Percentiles rank a stretch among this genome's conserved stretches.
These are phyloP conservation scores for Leccinum subfulvum DNA, from an alignment of 1,284 basidiomycete genomes.

Conservation along the genomic window DNA sequence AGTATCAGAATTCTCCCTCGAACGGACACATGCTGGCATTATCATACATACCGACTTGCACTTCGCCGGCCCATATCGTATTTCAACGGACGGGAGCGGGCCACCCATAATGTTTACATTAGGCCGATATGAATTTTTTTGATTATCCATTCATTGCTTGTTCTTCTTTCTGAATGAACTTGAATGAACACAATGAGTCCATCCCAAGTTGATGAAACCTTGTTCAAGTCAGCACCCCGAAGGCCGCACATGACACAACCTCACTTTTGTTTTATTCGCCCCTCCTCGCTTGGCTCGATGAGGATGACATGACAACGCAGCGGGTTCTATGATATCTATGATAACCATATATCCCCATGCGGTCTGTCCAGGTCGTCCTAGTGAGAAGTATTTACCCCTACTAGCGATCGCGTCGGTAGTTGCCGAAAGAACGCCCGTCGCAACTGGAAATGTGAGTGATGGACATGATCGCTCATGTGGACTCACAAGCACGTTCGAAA, in stretches of 20 bases:
- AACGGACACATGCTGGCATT: background rate
- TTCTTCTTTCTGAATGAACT: background rate
- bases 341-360: conserved; percentile 14
- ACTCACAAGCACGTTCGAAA: background rate
- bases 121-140: conserved; percentile 17
- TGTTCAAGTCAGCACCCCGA: conserved; percentile 5
- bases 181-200: background rate
- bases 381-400: conserved; percentile 1
- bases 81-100: background rate
- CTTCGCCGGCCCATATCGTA: background rate
- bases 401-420: conserved; percentile 16
- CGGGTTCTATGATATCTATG: conserved; percentile 16
- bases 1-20: conserved; percentile 8
- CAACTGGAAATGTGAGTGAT: background rate
- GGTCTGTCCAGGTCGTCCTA: conserved; percentile 5
- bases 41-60: background rate
- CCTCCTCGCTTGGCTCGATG: background rate
- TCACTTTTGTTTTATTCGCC: background rate
- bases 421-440: background rate
- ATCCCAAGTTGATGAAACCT: conserved; percentile 1
- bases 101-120: conserved; percentile 21
- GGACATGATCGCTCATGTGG: background rate
- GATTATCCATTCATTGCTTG: conserved; percentile 6
- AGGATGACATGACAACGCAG: background rate
- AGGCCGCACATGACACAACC: background rate